A percentile compares a stretch with the other conserved stretches of the same genome.
Conservation (phyloP, 768 basidiomycete genomes). For the Thelephora ganbajun region DNA sequence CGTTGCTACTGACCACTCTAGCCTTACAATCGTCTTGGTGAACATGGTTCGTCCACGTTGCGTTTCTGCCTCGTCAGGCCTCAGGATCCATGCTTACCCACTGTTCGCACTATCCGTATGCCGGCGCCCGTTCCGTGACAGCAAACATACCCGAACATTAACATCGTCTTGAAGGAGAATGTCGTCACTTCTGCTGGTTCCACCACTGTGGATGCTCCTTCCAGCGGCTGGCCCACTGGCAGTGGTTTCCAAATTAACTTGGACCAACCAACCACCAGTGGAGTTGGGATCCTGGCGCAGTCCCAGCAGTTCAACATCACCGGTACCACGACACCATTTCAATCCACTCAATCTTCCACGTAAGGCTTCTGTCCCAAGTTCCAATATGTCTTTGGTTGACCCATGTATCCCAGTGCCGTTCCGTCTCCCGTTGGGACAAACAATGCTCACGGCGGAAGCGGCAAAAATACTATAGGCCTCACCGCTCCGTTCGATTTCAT, state of each 20-base stretch:
- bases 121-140: conserved; percentile 14
- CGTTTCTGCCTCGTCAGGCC: background rate
- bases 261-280: conserved; percentile 30
- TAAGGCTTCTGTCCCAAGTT: background rate
- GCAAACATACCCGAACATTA: conserved; percentile 22
- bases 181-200: conserved; percentile 33
- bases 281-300: conserved; percentile 53
- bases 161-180: conserved; percentile 35
- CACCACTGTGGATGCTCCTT: conserved; percentile 36
- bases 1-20: conserved; percentile 50
- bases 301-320: conserved; percentile 47
- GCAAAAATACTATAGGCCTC: conserved; percentile 20
- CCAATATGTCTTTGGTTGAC: conserved; percentile 2
- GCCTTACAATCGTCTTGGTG: conserved; percentile 56
- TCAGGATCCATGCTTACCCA: background rate
- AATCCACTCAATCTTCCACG: conserved; percentile 11
- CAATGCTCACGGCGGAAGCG: too few relatives aligned
- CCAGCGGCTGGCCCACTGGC: conserved; percentile 51
- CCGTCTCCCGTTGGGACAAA: conserved; percentile 4
- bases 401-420: conserved; percentile 5
- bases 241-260: conserved; percentile 60
- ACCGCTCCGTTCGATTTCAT: conserved; percentile 19
- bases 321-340: conserved; percentile 8
- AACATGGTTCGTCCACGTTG: conserved; percentile 31
- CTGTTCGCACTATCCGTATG: conserved; percentile 2